phyloP scores from a whole-genome alignment of 2,329 filamentous ascomycete genomes.

The Septoria petroselini region DNA sequence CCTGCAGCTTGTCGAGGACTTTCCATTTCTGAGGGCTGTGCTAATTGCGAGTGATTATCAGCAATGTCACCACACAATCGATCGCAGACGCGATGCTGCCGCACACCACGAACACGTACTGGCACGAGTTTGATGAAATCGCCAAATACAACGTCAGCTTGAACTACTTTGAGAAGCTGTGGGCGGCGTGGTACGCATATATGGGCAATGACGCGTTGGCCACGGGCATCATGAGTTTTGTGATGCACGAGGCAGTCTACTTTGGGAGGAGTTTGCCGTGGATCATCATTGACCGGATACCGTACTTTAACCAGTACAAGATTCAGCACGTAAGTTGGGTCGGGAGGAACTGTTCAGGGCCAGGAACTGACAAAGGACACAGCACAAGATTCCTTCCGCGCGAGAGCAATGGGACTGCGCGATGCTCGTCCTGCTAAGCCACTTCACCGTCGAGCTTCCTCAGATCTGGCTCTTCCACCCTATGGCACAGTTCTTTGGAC shows the following conservation, averaged over 20 bases:
- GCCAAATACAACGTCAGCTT: conserved; percentile 76
- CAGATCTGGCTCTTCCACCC: conserved; percentile 99
- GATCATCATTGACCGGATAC: conserved; percentile 86
- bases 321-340: conserved; percentile 68
- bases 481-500: conserved; percentile 86
- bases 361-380: conserved; percentile 18
- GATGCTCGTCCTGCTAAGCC: conserved; percentile 83
- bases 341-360: conserved; percentile 15
- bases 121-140: conserved; percentile 63
- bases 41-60: no score
- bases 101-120: conserved; percentile 56
- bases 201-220: conserved; percentile 97
- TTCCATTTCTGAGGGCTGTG: no score
- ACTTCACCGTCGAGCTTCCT: conserved; percentile 96
- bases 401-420: conserved; percentile 95
- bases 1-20: no score
- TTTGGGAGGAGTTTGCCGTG: conserved; percentile 89
- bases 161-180: conserved; percentile 81
- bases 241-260: conserved; percentile 91
- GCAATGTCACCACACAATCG: conserved; percentile 36
- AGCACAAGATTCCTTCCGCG: conserved; percentile 84
- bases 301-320: conserved; percentile 89
- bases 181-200: conserved; percentile 94
- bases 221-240: conserved; percentile 95
- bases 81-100: conserved; percentile 40